Base-by-base conservation (phyloP, 169 alveolate species). In the Theileria sp. region DNA sequence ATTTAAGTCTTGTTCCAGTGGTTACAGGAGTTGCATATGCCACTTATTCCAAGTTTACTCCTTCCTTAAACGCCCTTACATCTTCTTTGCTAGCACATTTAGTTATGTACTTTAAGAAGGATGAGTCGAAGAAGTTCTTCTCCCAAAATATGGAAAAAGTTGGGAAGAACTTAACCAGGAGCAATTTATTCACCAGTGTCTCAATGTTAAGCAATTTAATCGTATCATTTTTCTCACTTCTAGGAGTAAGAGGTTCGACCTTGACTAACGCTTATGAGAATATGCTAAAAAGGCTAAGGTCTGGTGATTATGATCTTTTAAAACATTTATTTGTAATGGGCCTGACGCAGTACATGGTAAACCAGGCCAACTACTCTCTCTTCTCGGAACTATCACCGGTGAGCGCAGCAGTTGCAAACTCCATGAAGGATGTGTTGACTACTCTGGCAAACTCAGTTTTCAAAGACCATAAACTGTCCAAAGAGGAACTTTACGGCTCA, bases 401-500 rank as follows among this genome's bases (percentile, higher is more conserved):
- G 49, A 78, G 86, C 50, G 92, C 89, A 68, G 94, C 94, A 30
- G 94, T 92, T 36, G 95, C 95, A 34, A 92, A 88, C 73, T 81
- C 95, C 32, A 75, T 92, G 74, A 89, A 89, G 79, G 87, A 92
- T 71, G 79, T 89, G 17, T 86, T 88, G 74, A 76, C 83, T 65
- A 86, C 86, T 72, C 54, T 86, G 49, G 70, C 90, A 2, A 78
- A 91, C 67, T 82, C 87, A 50, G 70, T 87, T 72, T 68, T 92
- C 25, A 82, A 81, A 81, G 88, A 86, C 62, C 76, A 88, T 26
- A 82, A 90, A 56, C 69, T 92, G 65, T 75, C 95, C 7, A 58
- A 73, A n/a, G 74, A 79, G 74, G 92, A 93, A 23, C 84, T 88
- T 19, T 67, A 67, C 56, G 95, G 95, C 10, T 89, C 95, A 56